Base-by-base conservation (phyloP, 371 early-diverging fungal species). In the Zychaea mexicana region DNA sequence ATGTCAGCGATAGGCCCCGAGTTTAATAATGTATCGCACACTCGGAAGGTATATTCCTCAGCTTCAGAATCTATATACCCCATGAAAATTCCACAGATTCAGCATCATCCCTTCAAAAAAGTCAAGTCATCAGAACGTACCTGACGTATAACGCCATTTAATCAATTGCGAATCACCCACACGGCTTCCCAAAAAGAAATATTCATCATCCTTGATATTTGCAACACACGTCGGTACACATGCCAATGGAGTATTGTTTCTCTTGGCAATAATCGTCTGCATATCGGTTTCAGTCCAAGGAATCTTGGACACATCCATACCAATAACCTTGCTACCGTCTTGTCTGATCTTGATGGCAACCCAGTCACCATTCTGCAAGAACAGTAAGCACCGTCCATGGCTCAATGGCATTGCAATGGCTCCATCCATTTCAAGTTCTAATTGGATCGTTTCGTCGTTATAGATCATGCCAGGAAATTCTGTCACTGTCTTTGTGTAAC, bases 141-240 rank as follows among this genome's bases (percentile, higher is more conserved):
- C 46, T 57, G 49, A 13, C 30, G 33, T 62, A 45, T 72, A 60
- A 1, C 65, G 56, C 81, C 87, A 88, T 62, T 91, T 87, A 56
- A 98, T 74, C 65, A 98, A 72, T 55, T 92, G 68, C 0, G 94
- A 90, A 68, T 96, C 92, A 1, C 91, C 88, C 5, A 88, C 84
- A n/a, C 88, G 78, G 6, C 92, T 91, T 2, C 92, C 95, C 17
- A 94, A 69, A 75, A 98, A 96, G 52, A 95, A 78, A 60, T 90
- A 89, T 7, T 88, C 78, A 2, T 65, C 80, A 1, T 77, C 60
- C 21, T 81, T 81, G 19, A 91, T 62, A 30, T 73, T 72, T 33
- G 85, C 72, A 15, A 79, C 85, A 66, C 93, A 91, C 4, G 90
- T 87, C 0, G 90, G 87, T 9, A 79, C 60, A 8, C 60, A 60